phyloP scores from a whole-genome alignment of 306 rosid species.

The Lagenaria siceraria region DNA sequence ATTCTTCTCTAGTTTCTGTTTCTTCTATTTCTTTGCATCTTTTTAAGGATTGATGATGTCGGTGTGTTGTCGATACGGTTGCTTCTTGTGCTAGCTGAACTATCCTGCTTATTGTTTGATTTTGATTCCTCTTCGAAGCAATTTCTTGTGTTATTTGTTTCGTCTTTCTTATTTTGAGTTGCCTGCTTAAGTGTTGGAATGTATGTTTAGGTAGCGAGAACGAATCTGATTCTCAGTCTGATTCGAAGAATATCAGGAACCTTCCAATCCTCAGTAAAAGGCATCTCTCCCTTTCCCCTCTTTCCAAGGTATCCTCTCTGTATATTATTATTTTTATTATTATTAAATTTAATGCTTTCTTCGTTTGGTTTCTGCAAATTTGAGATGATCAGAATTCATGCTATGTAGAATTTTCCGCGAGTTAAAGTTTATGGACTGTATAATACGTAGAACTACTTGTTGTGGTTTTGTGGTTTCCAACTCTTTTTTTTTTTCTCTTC shows the following conservation, averaged over 20 bases:
- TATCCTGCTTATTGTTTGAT: not conserved
- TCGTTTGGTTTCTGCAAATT: not conserved
- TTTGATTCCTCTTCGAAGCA: not conserved
- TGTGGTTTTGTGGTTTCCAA: not conserved
- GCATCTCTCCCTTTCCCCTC: conserved; percentile 5
- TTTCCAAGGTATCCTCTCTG: conserved; percentile 3
- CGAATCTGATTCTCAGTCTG: conserved; percentile 1
- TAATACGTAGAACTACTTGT: not conserved
- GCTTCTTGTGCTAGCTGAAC: not conserved
- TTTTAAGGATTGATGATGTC: not conserved
- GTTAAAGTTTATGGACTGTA: not conserved
- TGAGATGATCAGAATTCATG: not conserved
- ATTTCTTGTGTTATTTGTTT: not conserved
- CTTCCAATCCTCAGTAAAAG: conserved; percentile 6
- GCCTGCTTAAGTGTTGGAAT: not conserved
- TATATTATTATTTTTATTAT: not conserved
- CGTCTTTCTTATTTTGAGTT: not conserved
- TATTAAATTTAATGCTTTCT: not conserved
- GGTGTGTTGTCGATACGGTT: not conserved
- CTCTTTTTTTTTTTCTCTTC: not conserved
- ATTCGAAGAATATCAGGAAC: conserved; percentile 4
- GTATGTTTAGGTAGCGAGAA: not conserved
- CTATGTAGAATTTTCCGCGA: not conserved
- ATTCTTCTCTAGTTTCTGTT: not conserved
- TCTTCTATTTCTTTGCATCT: not conserved